Evolutionary conservation across 2,329 filamentous ascomycete species (phyloP), one percentile per base, ranked within the genome.

Genomic region (Fonsecaea monophora): DNA sequence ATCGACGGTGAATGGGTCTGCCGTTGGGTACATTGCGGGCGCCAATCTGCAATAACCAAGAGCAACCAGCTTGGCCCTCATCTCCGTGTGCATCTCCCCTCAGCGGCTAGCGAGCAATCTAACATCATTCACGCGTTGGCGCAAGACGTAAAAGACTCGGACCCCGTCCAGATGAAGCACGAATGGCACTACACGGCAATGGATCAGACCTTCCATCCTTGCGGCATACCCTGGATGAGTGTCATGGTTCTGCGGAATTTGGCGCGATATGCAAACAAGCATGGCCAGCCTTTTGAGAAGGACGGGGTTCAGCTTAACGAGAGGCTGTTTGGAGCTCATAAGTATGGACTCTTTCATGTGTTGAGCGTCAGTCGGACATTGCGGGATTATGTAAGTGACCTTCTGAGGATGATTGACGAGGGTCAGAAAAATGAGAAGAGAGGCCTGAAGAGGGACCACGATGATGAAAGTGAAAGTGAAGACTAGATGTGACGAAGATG

Each of bases 221-320:
- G 78, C 58, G 82, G 82, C 10, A 75, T 82, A 15, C 79, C 82
- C 21, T 82, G 82, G 73, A 82, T 82, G 70, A 80, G 81, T 34
- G 77, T 79, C 6, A 72, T 84, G 54, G 78, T 84, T 2, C 68
- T 84, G 70, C 79, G 81, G 50, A 84, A 84, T 59, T 74, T 84
- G 34, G 79, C 81, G 9, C 73, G 79, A 9, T 80, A 81, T 66
- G 74, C 81, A 3, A 70, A 67, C 61, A 68, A 67, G 56, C 62
- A 73, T 57, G 71, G 71, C 12, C 58, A 65, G n/a, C 57, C 58
- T 21, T 70, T 70, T 53, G 68, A 72, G 38, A 64, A 68, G 53
- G 60, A 71, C 30, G 68, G 70, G 15, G 57, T 66, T 12, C 60
- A 40, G 8, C 65, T 73, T 1, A 71, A 67, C 40, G 62, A 68